Conservation (phyloP, 2,329 filamentous ascomycete species). For the Colletotrichum sp. region DNA sequence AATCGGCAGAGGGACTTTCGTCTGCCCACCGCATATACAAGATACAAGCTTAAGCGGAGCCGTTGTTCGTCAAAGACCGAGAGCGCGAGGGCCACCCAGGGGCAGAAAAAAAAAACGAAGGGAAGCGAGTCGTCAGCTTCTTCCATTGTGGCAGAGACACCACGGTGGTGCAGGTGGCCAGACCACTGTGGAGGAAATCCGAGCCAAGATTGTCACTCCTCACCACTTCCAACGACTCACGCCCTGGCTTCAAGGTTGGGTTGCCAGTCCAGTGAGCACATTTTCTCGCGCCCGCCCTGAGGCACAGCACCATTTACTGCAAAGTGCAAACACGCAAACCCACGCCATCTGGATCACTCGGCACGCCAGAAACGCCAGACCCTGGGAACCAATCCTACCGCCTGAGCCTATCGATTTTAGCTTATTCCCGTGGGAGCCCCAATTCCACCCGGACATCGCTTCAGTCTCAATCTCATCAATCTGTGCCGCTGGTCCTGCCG, state of each 20-base stretch:
- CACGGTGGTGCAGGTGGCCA: neutral
- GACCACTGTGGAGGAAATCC: neutral
- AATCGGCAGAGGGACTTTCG: neutral
- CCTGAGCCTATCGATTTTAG: neutral
- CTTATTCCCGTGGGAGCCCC: constrained; percentile 6
- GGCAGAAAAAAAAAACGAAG: neutral
- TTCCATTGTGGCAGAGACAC: neutral
- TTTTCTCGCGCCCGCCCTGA: neutral
- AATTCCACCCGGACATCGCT: neutral
- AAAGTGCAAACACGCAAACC: neutral
- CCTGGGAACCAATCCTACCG: constrained; percentile 2
- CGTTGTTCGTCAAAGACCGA: neutral
- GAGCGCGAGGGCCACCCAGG: neutral
- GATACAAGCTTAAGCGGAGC: neutral
- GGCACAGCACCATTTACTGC: neutral
- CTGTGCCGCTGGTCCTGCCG: neutral
- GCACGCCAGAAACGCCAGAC: neutral
- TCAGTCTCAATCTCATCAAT: neutral
- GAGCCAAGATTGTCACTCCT: neutral
- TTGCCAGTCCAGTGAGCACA: neutral
- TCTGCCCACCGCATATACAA: neutral
- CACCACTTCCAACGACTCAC: neutral
- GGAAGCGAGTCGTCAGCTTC: neutral
- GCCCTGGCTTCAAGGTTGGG: neutral
- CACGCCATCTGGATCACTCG: constrained; percentile 16